A percentile compares a stretch with the other conserved stretches of the same genome.
Evolutionary conservation across 306 rosid species (phyloP).

Genomic region (Pyrus pyrifolia): DNA sequence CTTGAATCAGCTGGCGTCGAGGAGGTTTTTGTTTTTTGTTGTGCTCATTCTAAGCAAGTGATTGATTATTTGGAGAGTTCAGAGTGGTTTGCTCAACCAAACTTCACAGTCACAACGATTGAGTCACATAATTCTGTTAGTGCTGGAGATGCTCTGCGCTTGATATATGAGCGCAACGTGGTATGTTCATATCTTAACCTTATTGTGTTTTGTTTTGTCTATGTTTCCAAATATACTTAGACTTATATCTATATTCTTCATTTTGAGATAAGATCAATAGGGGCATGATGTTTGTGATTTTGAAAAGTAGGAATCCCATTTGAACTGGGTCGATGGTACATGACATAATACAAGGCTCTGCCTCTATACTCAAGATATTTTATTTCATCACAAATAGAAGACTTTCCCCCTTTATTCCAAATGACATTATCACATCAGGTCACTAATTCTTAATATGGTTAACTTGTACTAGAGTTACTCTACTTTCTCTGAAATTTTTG

Average conservation of each 20-base stretch:
- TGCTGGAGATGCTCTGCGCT: slow-evolving; percentile 89
- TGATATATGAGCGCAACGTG: slow-evolving; percentile 92
- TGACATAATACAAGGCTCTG: not conserved
- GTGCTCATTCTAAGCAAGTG: slow-evolving; percentile 89
- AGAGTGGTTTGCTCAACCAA: slow-evolving; percentile 76
- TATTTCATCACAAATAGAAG: not conserved
- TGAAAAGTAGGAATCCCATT: not conserved
- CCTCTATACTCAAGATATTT: not conserved
- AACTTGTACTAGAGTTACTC: not conserved
- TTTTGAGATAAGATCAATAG: not conserved
- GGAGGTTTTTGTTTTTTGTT: slow-evolving; percentile 92
- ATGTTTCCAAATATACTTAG: not conserved
- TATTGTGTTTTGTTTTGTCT: not conserved
- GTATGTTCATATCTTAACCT: slow-evolving; percentile 28
- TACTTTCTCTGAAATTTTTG: not conserved
- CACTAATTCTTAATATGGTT: not conserved
- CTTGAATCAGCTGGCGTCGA: slow-evolving; percentile 96
- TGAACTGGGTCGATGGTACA: not conserved
- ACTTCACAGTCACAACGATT: slow-evolving; percentile 57
- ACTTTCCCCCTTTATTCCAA: not conserved
- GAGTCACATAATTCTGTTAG: slow-evolving; percentile 87
- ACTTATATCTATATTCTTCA: not conserved
- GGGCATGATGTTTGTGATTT: not conserved
- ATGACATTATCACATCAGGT: not conserved
- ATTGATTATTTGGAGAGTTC: slow-evolving; percentile 68